Evolutionary conservation across 805 yeast species (phyloP).

Genomic region (Pichia thaimueangensis): DNA sequence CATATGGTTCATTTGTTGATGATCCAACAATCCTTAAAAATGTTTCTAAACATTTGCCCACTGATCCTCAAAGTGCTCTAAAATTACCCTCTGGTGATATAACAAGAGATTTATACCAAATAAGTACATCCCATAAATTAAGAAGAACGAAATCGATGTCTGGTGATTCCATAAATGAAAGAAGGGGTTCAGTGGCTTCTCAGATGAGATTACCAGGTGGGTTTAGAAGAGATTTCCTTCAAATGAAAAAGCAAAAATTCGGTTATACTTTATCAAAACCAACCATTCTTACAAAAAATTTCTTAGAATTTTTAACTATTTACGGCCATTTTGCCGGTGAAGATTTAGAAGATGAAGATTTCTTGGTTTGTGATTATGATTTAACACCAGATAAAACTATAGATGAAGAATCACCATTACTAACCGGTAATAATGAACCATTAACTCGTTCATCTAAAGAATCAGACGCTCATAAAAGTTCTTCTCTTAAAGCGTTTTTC

Average conservation of each 20-base stretch:
- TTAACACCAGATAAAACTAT: slow-evolving; percentile 16
- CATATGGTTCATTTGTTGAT: slow-evolving; percentile 24
- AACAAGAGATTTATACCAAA: slow-evolving; percentile 40
- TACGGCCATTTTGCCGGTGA: slow-evolving; percentile 90
- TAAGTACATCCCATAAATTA: slow-evolving; percentile 13
- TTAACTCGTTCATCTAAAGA: background rate
- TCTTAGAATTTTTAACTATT: slow-evolving; percentile 67
- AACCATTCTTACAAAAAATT: slow-evolving; percentile 59
- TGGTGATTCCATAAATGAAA: slow-evolving; percentile 28
- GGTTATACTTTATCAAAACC: slow-evolving; percentile 30
- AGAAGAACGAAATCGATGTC: slow-evolving; percentile 27
- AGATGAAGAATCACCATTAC: slow-evolving; percentile 35
- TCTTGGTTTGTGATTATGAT: slow-evolving; percentile 42
- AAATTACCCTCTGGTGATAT: slow-evolving; percentile 46
- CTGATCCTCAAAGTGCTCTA: slow-evolving; percentile 29
- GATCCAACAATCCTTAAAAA: slow-evolving; percentile 31
- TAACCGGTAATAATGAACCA: background rate
- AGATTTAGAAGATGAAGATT: slow-evolving; percentile 64
- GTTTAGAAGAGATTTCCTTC: slow-evolving; percentile 64
- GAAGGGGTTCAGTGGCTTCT: slow-evolving; percentile 62
- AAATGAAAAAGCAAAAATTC: slow-evolving; percentile 25
- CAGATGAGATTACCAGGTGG: slow-evolving; percentile 77
- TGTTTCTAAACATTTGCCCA: slow-evolving; percentile 34
- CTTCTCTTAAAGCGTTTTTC: slow-evolving; percentile 66
- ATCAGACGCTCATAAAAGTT: slow-evolving; percentile 40